Percentiles rank a stretch among this genome's conserved stretches.
These are phyloP conservation scores for Verticillium longisporum DNA, from an alignment of 2,329 filamentous ascomycete species.

Conservation along the genomic window DNA sequence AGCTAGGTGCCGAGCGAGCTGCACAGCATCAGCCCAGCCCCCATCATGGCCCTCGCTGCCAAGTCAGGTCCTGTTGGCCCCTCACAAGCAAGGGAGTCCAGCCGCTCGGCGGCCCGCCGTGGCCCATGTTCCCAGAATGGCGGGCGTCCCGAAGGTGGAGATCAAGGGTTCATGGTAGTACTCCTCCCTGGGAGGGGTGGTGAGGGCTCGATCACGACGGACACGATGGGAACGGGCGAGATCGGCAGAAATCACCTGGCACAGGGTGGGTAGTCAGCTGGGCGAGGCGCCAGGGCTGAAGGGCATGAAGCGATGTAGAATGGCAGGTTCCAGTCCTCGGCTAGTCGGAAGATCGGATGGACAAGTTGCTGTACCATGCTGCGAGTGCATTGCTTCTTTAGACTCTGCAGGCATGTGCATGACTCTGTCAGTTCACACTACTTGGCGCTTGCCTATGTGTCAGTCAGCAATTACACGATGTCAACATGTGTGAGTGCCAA, in stretches of 20 bases:
- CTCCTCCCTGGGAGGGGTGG: neutral
- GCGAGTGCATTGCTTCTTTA: neutral
- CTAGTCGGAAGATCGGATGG: neutral
- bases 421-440: neutral
- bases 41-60: neutral
- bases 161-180: neutral
- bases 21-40: neutral
- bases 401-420: neutral
- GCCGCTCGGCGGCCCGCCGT: neutral
- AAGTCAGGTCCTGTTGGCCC: neutral
- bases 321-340: no score
- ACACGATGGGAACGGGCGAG: neutral
- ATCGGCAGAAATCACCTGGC: neutral
- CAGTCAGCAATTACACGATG: neutral
- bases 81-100: neutral
- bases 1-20: neutral
- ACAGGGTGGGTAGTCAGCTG: neutral
- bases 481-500: neutral
- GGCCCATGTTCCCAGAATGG: neutral
- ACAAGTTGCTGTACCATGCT: neutral
- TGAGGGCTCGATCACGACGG: neutral
- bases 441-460: neutral
- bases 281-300: neutral
- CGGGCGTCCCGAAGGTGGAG: neutral
- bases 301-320: neutral